These are phyloP conservation scores for Nakaseomyces uthaithaninus DNA, from an alignment of 1,139 yeast genomes.

Conservation along the genomic window DNA sequence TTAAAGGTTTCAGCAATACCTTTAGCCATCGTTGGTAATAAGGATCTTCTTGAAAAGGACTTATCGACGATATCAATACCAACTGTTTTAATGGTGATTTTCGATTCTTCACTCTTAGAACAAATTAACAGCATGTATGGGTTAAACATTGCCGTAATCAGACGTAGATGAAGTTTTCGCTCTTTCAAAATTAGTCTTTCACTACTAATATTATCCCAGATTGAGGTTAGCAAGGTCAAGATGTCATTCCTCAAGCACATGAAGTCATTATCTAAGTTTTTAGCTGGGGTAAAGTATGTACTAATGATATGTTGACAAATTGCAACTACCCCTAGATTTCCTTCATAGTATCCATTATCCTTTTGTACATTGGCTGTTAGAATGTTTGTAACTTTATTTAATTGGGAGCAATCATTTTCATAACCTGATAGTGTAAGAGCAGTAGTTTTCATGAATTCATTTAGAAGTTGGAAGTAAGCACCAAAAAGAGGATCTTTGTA, in stretches of 20 bases:
- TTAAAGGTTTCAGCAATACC: constrained; percentile 25
- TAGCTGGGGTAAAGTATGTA: constrained; percentile 10
- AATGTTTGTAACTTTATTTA: constrained; percentile 6
- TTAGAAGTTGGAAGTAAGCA: constrained; percentile 15
- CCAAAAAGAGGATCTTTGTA: constrained; percentile 21
- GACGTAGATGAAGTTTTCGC: constrained; percentile 48
- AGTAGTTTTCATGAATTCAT: constrained; percentile 9
- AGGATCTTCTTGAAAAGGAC: constrained; percentile 58
- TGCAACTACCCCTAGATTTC: constrained; percentile 22
- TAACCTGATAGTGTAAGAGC: neutral
- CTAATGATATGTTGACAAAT: constrained; percentile 25
- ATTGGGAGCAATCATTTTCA: neutral
- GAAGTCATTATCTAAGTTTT: constrained; percentile 6
- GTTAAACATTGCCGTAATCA: constrained; percentile 44
- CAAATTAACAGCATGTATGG: constrained; percentile 30
- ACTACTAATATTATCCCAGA: constrained; percentile 55
- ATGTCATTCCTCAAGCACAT: constrained; percentile 18
- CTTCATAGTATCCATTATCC: constrained; percentile 25
- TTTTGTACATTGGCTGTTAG: constrained; percentile 14
- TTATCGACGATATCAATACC: constrained; percentile 41
- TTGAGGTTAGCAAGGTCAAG: constrained; percentile 33
- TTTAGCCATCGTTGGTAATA: constrained; percentile 52
- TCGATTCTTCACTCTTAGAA: constrained; percentile 20
- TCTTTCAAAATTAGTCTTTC: constrained; percentile 62
- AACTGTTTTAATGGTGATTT: constrained; percentile 34